A percentile compares a stretch with the other conserved stretches of the same genome.
These are phyloP conservation scores for Myxozyma neglecta DNA, from an alignment of 805 yeast species.

Conservation along the genomic window DNA sequence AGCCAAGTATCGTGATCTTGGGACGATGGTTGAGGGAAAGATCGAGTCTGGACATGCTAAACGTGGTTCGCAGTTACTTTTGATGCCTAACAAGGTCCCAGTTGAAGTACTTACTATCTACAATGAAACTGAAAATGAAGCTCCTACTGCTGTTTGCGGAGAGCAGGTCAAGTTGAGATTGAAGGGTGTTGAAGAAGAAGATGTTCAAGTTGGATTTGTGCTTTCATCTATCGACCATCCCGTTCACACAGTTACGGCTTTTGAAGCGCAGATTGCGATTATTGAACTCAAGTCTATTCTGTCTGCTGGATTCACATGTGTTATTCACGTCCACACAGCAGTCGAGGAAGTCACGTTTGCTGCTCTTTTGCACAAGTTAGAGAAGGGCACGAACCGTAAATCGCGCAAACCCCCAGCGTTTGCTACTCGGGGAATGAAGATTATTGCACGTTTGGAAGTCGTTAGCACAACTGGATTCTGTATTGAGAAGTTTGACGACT, in stretches of 20 bases:
- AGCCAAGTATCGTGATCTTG: conserved; percentile 93
- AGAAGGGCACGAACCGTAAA: conserved; percentile 94
- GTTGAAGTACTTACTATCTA: conserved; percentile 86
- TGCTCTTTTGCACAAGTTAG: conserved; percentile 84
- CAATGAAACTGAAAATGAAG: conserved; percentile 95
- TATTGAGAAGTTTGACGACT: conserved; percentile 86
- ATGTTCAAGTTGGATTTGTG: conserved; percentile 86
- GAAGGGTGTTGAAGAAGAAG: conserved; percentile 97
- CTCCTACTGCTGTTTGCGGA: conserved; percentile 86
- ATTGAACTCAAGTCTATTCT: conserved; percentile 93
- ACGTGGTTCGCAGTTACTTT: conserved; percentile 68
- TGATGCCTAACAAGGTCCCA: conserved; percentile 87
- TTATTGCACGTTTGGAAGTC: conserved; percentile 86
- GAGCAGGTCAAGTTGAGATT: conserved; percentile 94
- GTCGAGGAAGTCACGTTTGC: conserved; percentile 89
- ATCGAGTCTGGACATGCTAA: conserved; percentile 92
- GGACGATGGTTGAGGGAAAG: conserved; percentile 97
- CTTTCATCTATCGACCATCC: conserved; percentile 84
- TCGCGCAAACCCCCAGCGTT: conserved; percentile 97
- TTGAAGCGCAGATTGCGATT: conserved; percentile 95
- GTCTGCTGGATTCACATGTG: conserved; percentile 95
- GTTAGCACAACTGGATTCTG: conserved; percentile 72
- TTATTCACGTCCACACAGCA: conserved; percentile 98
- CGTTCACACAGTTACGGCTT: conserved; percentile 82
- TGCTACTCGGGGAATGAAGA: conserved; percentile 98